Conservation (phyloP, 176 grass and related monocot genomes). For the Phoenix roebelenii region DNA sequence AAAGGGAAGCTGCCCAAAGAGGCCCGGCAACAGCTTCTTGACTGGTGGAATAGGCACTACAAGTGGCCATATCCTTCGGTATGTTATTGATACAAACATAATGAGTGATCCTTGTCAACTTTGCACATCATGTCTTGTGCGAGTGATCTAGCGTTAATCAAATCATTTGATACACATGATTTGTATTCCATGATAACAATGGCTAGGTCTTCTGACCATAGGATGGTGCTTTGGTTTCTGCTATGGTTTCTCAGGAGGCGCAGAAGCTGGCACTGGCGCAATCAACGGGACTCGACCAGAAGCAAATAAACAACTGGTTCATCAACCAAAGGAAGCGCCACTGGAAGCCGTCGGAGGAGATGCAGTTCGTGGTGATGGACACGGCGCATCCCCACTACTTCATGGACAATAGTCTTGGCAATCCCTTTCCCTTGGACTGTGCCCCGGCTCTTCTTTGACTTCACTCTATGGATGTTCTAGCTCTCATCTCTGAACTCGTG, state of each 20-base stretch:
- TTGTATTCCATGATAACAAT: too few relatives aligned
- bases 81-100: background rate
- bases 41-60: slow-evolving; percentile 39
- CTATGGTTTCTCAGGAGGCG: slow-evolving; percentile 13
- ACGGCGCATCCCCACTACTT: background rate
- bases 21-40: slow-evolving; percentile 34
- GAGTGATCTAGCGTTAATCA: too few relatives aligned
- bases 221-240: too few relatives aligned
- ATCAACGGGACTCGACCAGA: slow-evolving; percentile 35
- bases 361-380: slow-evolving; percentile 34
- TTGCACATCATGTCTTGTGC: too few relatives aligned
- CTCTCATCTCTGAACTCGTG: too few relatives aligned
- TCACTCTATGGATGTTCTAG: too few relatives aligned
- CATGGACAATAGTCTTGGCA: too few relatives aligned
- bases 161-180: too few relatives aligned
- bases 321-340: slow-evolving; percentile 52
- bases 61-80: slow-evolving; percentile 39
- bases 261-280: slow-evolving; percentile 37
- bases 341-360: slow-evolving; percentile 42
- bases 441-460: too few relatives aligned
- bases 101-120: too few relatives aligned
- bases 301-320: slow-evolving; percentile 52
- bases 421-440: too few relatives aligned
- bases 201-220: too few relatives aligned
- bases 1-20: slow-evolving; percentile 36